Percentiles rank a stretch among this genome's conserved stretches.
These are phyloP conservation scores for Trichothecium roseum DNA, from an alignment of 2,329 filamentous ascomycete genomes.

Conservation along the genomic window DNA sequence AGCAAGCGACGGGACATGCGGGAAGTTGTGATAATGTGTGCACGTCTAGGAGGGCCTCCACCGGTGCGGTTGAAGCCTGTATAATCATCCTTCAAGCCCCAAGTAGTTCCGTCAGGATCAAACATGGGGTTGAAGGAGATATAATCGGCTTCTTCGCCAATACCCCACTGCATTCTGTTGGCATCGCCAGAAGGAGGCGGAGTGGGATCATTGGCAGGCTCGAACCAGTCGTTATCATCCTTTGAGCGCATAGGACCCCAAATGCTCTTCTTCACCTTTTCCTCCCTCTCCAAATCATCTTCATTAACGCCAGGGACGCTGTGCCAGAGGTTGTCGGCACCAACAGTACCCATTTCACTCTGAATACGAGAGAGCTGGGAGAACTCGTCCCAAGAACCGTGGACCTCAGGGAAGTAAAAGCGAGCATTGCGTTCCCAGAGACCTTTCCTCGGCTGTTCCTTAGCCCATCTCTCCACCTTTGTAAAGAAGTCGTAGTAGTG, in stretches of 20 bases:
- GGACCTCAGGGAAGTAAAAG: constrained; percentile 68
- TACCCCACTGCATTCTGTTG: constrained; percentile 78
- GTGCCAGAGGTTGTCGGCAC: constrained; percentile 58
- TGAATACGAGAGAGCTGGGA: constrained; percentile 63
- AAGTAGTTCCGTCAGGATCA: constrained; percentile 77
- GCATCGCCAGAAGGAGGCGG: constrained; percentile 64
- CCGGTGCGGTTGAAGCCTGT: constrained; percentile 64
- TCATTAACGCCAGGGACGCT: constrained; percentile 31
- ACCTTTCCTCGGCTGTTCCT: constrained; percentile 64
- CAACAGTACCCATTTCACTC: constrained; percentile 57
- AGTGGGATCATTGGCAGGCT: constrained; percentile 59
- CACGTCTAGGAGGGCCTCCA: constrained; percentile 58
- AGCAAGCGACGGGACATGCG: constrained; percentile 74
- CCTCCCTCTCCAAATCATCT: constrained; percentile 21
- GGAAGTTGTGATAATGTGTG: constrained; percentile 80
- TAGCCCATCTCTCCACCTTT: constrained; percentile 59
- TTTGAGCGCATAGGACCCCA: constrained; percentile 75
- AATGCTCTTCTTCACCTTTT: constrained; percentile 49
- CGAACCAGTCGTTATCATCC: constrained; percentile 60
- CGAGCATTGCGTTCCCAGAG: constrained; percentile 72
- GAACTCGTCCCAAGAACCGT: constrained; percentile 74
- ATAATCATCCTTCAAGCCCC: constrained; percentile 73
- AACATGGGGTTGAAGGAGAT: constrained; percentile 90
- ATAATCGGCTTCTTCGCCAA: constrained; percentile 81
- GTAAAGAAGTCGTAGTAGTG: constrained; percentile 72